Conservation (phyloP, 306 rosid genomes). For the Quercus berberidifolia region DNA sequence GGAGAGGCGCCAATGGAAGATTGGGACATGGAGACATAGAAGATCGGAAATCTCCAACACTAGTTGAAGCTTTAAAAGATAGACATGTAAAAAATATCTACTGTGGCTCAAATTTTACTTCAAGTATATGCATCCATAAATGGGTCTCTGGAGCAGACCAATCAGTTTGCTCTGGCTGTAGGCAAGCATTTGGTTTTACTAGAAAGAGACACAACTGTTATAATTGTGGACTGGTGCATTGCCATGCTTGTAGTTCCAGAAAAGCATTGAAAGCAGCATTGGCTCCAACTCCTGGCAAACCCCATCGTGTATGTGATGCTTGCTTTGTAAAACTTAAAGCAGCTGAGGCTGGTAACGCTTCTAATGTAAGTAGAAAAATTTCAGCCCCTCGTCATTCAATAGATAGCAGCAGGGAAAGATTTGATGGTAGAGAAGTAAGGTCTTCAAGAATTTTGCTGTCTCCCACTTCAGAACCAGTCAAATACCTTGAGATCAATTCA, state of each 20-base stretch:
- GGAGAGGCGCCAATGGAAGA: constrained; percentile 91
- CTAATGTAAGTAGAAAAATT: constrained; percentile 32
- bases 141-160: constrained; percentile 97
- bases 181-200: constrained; percentile 94
- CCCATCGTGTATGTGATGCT: constrained; percentile 92
- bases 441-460: constrained; percentile 61
- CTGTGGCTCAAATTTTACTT: constrained; percentile 79
- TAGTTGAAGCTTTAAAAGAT: constrained; percentile 88
- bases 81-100: constrained; percentile 73
- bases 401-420: constrained; percentile 50
- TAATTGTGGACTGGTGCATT: constrained; percentile 86
- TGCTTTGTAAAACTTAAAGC: constrained; percentile 75
- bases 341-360: constrained; percentile 39
- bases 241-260: constrained; percentile 94
- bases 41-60: constrained; percentile 62
- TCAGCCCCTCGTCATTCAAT: constrained; percentile 42
- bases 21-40: constrained; percentile 84
- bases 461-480: constrained; percentile 57
- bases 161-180: constrained; percentile 84
- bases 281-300: constrained; percentile 97
- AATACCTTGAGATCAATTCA: constrained; percentile 54
- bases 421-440: constrained; percentile 46
- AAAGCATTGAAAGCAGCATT: constrained; percentile 78
- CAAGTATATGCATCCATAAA: constrained; percentile 86
- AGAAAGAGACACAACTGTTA: constrained; percentile 93